Percentiles rank a stretch among this genome's conserved stretches.
Evolutionary conservation across 2,329 filamentous ascomycete genomes (phyloP).

Genomic region (Colletotrichum orbiculare): DNA sequence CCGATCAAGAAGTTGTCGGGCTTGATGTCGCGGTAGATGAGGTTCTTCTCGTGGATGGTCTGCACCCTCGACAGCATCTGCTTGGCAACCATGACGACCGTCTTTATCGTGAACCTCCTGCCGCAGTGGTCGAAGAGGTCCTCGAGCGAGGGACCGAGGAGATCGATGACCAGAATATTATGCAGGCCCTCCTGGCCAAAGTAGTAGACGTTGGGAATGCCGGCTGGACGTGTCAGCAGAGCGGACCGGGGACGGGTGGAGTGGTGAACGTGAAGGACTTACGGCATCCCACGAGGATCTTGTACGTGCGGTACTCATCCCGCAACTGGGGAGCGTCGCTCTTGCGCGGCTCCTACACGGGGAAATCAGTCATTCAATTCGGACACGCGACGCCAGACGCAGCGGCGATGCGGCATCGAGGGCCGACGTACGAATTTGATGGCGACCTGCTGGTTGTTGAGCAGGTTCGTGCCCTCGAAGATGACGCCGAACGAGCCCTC

Average conservation of each 20-base stretch:
- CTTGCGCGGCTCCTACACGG: constrained; percentile 90
- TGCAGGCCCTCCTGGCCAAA: constrained; percentile 98
- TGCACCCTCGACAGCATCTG: constrained; percentile 97
- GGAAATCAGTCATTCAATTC: constrained; percentile 23
- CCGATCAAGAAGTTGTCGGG: constrained; percentile 99
- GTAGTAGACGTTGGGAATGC: constrained; percentile 99
- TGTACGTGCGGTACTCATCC: constrained; percentile 99
- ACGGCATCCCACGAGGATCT: constrained; percentile 99
- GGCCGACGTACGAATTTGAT: constrained; percentile 91
- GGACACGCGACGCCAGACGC: neutral
- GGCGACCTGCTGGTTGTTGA: constrained; percentile 99
- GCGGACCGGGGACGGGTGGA: neutral
- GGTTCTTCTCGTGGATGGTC: constrained; percentile 97
- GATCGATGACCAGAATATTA: constrained; percentile 98
- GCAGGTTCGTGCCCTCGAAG: constrained; percentile 96
- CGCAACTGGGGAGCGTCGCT: constrained; percentile 97
- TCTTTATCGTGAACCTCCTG: constrained; percentile 94
- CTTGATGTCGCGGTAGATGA: constrained; percentile 99
- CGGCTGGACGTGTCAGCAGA: constrained; percentile 68
- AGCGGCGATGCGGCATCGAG: constrained; percentile 2
- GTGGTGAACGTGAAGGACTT: constrained; percentile 59
- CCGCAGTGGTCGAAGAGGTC: constrained; percentile 98
- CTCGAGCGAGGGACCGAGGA: constrained; percentile 93
- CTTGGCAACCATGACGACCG: constrained; percentile 98
- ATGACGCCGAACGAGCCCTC: constrained; percentile 99